phyloP scores from a whole-genome alignment of 1,139 yeast species.

The Suhomyces chickasaworum region DNA sequence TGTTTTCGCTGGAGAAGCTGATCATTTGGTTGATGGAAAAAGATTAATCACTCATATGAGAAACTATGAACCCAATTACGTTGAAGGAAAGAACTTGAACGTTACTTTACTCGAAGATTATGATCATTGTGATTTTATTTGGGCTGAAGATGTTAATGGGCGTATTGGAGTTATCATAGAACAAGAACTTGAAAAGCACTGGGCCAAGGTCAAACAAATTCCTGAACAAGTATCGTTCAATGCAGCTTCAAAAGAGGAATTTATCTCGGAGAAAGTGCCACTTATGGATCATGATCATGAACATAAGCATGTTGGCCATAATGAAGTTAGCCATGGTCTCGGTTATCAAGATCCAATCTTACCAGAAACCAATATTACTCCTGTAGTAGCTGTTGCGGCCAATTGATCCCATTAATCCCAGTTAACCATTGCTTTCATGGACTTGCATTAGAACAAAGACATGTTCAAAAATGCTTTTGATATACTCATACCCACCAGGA shows the following conservation, averaged over 20 bases:
- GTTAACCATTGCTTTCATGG: no score
- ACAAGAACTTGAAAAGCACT: conserved; percentile 7
- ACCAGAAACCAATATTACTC: not conserved
- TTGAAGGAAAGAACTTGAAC: conserved; percentile 41
- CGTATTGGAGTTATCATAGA: conserved; percentile 27
- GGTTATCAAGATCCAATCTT: not conserved
- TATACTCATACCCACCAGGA: not conserved
- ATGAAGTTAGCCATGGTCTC: not conserved
- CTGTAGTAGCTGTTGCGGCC: conserved; percentile 1
- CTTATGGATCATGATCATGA: no score
- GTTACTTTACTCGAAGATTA: conserved; percentile 47
- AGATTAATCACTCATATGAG: conserved; percentile 55
- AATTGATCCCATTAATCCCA: no score
- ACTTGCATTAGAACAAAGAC: no score
- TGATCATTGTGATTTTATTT: conserved; percentile 56
- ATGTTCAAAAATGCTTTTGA: no score
- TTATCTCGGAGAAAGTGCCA: not conserved
- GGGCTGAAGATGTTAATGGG: conserved; percentile 54
- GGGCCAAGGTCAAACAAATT: not conserved
- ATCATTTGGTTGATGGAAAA: conserved; percentile 66
- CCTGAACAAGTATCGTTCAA: not conserved
- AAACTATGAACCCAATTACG: conserved; percentile 48
- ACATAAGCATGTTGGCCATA: no score
- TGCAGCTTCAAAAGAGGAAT: not conserved
- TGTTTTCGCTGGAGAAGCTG: conserved; percentile 63